These are phyloP conservation scores for Fomitopsis schrenkii DNA, from an alignment of 1,284 basidiomycete species.

Conservation along the genomic window DNA sequence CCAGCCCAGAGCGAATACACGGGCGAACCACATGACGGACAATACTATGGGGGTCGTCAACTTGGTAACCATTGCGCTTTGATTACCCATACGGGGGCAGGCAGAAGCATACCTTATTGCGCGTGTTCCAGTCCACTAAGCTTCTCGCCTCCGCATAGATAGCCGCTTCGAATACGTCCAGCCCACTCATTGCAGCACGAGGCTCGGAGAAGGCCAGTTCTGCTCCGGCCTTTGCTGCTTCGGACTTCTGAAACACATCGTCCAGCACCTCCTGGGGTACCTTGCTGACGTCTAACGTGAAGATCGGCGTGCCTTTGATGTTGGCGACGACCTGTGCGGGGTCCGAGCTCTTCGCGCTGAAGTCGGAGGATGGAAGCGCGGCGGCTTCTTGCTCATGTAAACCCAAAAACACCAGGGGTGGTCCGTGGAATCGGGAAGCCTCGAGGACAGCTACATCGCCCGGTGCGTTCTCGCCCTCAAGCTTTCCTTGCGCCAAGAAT, in stretches of 20 bases:
- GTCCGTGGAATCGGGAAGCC: slow-evolving; percentile 58
- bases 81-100: not conserved
- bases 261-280: slow-evolving; percentile 42
- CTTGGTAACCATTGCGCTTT: slow-evolving; percentile 3
- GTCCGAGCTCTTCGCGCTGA: slow-evolving; percentile 34
- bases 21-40: slow-evolving; percentile 80
- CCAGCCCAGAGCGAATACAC: slow-evolving; percentile 92
- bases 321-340: slow-evolving; percentile 46
- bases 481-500: slow-evolving; percentile 66
- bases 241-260: slow-evolving; percentile 38
- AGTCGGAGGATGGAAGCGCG: slow-evolving; percentile 61
- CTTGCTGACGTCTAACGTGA: slow-evolving; percentile 70
- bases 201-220: slow-evolving; percentile 66
- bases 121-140: slow-evolving; percentile 85
- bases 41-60: slow-evolving; percentile 54
- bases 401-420: slow-evolving; percentile 69
- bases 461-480: slow-evolving; percentile 41
- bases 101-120: slow-evolving; percentile 62
- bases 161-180: slow-evolving; percentile 60
- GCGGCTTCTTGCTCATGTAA: slow-evolving; percentile 61
- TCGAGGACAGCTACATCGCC: slow-evolving; percentile 49
- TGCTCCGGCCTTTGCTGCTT: slow-evolving; percentile 33
- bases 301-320: slow-evolving; percentile 73
- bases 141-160: slow-evolving; percentile 76
- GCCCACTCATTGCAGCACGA: slow-evolving; percentile 50